Base-by-base conservation (phyloP, 495 filamentous ascomycete species). In the Elasticomyces elasticus region DNA sequence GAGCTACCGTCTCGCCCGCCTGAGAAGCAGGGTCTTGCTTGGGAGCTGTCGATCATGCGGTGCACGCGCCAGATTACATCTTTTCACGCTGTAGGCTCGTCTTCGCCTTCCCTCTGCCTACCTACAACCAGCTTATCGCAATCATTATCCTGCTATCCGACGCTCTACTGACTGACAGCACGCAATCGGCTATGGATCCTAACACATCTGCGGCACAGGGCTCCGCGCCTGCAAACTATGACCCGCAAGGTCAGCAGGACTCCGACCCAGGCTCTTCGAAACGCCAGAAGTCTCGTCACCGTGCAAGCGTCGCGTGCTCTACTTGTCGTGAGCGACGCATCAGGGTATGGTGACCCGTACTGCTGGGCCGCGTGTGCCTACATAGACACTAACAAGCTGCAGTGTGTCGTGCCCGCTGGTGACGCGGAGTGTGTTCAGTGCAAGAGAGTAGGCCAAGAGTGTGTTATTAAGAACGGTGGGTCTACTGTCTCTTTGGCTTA, bases 391-490 rank as follows among this genome's bases (percentile, higher is more conserved):
- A 31, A 28, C 5, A 23, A 9, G 2, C 11, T 37, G 5, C 42
- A 67, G 56, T 79, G 76, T 60, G 76, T 79, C n/a, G 76, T 79
- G 28, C 72, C 72, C 22, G 65, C 71, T 11, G 76, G 74, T 15
- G 69, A 73, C 38, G 64, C 66, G n/a, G 71, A 71, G 51, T 79
- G 76, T 60, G 70, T 69, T 25, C 74, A 77, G 59, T 79, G 76
- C 60, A 75, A 73, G 59, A 63, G 72, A 27, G 71, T 72, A 2
- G 72, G 74, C 40, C 65, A 70, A 27, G 66, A 74, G 40, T 79
- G 76, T 55, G 65, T 79, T 30, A 79, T 79, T 58, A 76, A 73
- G 60, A 78, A 77, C 60, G 76, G 35, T 40, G 13, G 4, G 35
- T 40, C n/a, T n/a, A n/a, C n/a, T n/a, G n/a, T n/a, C n/a, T n/a